Conservation (phyloP, 2,329 filamentous ascomycete genomes). For the Lasiodiplodia hormozganensis region DNA sequence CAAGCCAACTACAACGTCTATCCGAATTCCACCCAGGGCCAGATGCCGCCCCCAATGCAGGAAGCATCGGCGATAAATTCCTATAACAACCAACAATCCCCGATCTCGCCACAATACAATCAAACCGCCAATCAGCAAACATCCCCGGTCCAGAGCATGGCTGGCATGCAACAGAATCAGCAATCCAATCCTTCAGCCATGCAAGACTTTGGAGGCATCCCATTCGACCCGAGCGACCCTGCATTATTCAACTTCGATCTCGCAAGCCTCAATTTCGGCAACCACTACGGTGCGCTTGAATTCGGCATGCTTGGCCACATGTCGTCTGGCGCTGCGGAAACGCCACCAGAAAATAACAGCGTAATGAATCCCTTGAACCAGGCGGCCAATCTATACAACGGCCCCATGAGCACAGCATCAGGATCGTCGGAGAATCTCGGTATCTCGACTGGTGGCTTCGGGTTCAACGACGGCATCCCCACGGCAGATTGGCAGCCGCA, state of each 20-base stretch:
- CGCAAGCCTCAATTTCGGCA: conserved; percentile 92
- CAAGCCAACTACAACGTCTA: conserved; percentile 49
- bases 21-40: conserved; percentile 44
- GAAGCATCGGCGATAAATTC: conserved; percentile 53
- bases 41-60: conserved; percentile 51
- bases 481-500: conserved; percentile 46
- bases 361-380: conserved; percentile 45
- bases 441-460: conserved; percentile 16
- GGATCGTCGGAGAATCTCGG: conserved; percentile 27
- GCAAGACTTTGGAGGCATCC: conserved; percentile 59
- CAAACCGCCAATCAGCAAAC: conserved; percentile 61
- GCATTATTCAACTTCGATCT: conserved; percentile 96
- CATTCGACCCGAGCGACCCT: conserved; percentile 92
- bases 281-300: conserved; percentile 93
- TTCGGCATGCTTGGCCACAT: conserved; percentile 97
- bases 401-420: conserved; percentile 42
- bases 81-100: conserved; percentile 73
- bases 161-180: conserved; percentile 56
- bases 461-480: conserved; percentile 33
- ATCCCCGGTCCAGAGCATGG: conserved; percentile 52
- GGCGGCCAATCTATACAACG: conserved; percentile 45
- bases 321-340: conserved; percentile 87
- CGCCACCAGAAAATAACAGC: conserved; percentile 68
- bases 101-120: conserved; percentile 74
- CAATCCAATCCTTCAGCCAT: conserved; percentile 47